Evolutionary conservation across 305 asterid species (phyloP).

Genomic region (Solanum hybrid): DNA sequence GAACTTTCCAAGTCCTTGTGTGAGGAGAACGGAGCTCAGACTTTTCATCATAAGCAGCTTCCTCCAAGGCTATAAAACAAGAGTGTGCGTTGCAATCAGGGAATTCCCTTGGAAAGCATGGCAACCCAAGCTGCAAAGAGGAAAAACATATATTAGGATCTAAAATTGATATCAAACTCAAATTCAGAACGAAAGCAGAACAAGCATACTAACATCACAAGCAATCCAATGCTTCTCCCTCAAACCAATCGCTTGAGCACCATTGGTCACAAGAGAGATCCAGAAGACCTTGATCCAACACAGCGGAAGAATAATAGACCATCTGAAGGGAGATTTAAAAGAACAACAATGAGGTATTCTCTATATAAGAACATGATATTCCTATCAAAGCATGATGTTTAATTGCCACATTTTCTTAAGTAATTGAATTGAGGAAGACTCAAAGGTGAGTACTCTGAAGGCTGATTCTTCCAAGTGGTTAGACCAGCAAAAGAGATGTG

Average conservation of each 20-base stretch:
- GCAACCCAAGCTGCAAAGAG: constrained; percentile 57
- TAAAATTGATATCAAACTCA: not conserved
- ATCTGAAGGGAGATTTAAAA: constrained; percentile 38
- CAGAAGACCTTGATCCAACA: constrained; percentile 82
- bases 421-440: not conserved
- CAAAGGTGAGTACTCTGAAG: not conserved
- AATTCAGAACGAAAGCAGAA: not conserved
- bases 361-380: not conserved
- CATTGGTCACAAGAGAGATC: constrained; percentile 42
- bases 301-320: constrained; percentile 73
- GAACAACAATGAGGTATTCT: constrained; percentile 1
- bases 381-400: not conserved
- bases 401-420: not conserved
- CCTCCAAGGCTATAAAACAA: constrained; percentile 39
- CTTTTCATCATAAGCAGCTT: constrained; percentile 27
- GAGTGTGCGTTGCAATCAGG: constrained; percentile 72
- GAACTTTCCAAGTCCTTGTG: constrained; percentile 38
- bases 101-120: constrained; percentile 68
- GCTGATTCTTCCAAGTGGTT: not conserved
- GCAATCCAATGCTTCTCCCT: constrained; percentile 83
- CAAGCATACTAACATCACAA: constrained; percentile 45
- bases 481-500: not conserved
- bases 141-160: not conserved
- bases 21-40: constrained; percentile 36
- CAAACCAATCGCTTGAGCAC: constrained; percentile 77